Conservation (phyloP, 176 grass and related monocot species). For the Areca catechu region DNA sequence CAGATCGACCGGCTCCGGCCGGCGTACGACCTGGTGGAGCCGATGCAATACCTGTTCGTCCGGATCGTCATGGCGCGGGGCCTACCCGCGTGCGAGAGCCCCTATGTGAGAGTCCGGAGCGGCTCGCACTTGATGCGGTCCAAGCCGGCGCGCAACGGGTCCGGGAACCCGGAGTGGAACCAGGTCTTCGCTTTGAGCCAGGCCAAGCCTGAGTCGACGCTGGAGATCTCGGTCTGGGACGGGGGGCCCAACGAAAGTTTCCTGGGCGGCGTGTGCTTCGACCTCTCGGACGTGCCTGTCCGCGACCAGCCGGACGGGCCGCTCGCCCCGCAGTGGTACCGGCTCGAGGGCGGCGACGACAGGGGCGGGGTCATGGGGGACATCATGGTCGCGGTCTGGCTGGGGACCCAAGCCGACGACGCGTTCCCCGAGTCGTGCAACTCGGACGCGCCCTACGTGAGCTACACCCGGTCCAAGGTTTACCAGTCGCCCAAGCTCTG, state of each 20-base stretch:
- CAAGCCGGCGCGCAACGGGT: constrained; percentile 40
- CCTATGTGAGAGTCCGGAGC: constrained; percentile 52
- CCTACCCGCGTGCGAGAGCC: constrained; percentile 59
- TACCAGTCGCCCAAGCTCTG: constrained; percentile 96
- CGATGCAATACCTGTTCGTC: constrained; percentile 89
- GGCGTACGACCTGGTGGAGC: constrained; percentile 79
- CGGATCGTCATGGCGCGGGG: constrained; percentile 62
- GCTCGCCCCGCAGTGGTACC: constrained; percentile 85
- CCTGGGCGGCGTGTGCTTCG: constrained; percentile 92
- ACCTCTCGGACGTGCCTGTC: constrained; percentile 78
- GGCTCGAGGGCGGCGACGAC: constrained; percentile 64
- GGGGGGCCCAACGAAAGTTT: constrained; percentile 37
- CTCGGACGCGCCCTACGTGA: constrained; percentile 71
- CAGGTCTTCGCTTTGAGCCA: constrained; percentile 73
- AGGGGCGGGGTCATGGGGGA: constrained; percentile 39
- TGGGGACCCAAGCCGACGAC: constrained; percentile 89
- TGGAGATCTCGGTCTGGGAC: constrained; percentile 86
- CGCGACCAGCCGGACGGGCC: constrained; percentile 73
- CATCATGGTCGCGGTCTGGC: constrained; percentile 94
- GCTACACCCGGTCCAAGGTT: constrained; percentile 86
- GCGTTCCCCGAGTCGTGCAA: constrained; percentile 82
- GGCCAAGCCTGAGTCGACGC: constrained; percentile 47
- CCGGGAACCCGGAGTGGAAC: constrained; percentile 74
- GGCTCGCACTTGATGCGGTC: constrained; percentile 46
- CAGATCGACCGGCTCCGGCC: constrained; percentile 39